Evolutionary conservation across 805 yeast genomes (phyloP).

Genomic region (Allodekkera sacchari): DNA sequence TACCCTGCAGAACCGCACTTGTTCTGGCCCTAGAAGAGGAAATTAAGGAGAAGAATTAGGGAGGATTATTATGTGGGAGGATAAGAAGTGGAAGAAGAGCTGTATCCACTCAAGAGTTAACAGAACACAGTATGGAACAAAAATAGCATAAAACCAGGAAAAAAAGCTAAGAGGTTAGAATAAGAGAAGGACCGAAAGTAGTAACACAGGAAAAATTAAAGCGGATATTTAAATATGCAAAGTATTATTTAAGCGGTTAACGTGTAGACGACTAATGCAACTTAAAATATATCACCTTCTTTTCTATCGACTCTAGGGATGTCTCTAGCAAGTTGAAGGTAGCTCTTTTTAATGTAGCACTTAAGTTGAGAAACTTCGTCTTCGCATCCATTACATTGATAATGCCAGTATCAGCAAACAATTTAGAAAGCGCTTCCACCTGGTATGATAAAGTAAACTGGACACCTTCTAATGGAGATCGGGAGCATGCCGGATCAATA

Average conservation of each 20-base stretch:
- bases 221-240: too few species aligned
- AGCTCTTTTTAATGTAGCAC: conserved; percentile 13
- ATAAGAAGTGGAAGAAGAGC: too few species aligned
- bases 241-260: too few species aligned
- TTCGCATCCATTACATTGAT: conserved; percentile 20
- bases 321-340: conserved; percentile 16
- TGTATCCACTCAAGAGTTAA: too few species aligned
- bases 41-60: conserved; percentile 9
- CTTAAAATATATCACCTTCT: too few species aligned
- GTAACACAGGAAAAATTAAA: too few species aligned
- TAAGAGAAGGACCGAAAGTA: too few species aligned
- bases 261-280: too few species aligned
- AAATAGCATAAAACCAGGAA: too few species aligned
- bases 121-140: too few species aligned
- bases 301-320: too few species aligned
- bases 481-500: conserved; percentile 39
- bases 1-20: conserved; percentile 71
- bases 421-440: conserved; percentile 25
- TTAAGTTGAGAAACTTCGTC: conserved; percentile 14
- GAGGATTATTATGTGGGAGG: background rate
- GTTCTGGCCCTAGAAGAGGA: conserved; percentile 42
- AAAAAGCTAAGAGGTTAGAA: too few species aligned
- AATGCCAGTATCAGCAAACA: conserved; percentile 25
- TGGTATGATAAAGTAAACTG: conserved; percentile 17
- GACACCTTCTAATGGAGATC: conserved; percentile 49